Percentiles rank a stretch among this genome's conserved stretches.
Conservation (phyloP, 805 yeast species). For the Candida nemodendra region DNA sequence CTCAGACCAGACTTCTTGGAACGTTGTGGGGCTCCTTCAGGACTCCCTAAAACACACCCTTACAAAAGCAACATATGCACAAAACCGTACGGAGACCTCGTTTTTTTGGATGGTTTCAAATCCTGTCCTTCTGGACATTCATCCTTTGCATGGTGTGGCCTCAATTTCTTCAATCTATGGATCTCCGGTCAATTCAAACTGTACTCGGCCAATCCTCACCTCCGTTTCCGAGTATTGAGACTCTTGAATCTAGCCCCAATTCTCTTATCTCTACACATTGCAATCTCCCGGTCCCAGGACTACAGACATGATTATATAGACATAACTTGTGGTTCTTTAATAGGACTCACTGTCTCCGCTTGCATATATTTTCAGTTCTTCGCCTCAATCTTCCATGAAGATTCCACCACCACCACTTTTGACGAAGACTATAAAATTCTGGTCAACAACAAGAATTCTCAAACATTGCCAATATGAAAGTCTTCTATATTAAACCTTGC, state of each 20-base stretch:
- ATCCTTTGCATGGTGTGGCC: slow-evolving; percentile 64
- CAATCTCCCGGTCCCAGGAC: slow-evolving; percentile 81
- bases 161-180: slow-evolving; percentile 62
- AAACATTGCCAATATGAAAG: slow-evolving; percentile 3
- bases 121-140: slow-evolving; percentile 84
- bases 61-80: slow-evolving; percentile 31
- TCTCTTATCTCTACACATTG: slow-evolving; percentile 67
- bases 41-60: slow-evolving; percentile 35
- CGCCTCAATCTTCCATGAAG: slow-evolving; percentile 13
- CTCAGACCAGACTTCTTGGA: slow-evolving; percentile 87
- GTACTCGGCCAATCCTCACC: slow-evolving; percentile 12
- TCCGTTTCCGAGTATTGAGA: slow-evolving; percentile 9
- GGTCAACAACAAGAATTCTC: slow-evolving; percentile 3
- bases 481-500: too few relatives aligned
- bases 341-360: slow-evolving; percentile 58
- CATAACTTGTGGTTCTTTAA: slow-evolving; percentile 62
- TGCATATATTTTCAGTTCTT: slow-evolving; percentile 27
- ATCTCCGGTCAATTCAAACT: slow-evolving; percentile 54
- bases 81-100: slow-evolving; percentile 31
- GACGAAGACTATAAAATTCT: slow-evolving; percentile 9
- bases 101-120: slow-evolving; percentile 62
- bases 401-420: slow-evolving; percentile 7
- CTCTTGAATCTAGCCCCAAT: slow-evolving; percentile 42
- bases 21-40: slow-evolving; percentile 56
- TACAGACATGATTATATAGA: slow-evolving; percentile 90